Evolutionary conservation across 2,329 filamentous ascomycete species (phyloP).

Genomic region (Ophiosphaerella korrae): DNA sequence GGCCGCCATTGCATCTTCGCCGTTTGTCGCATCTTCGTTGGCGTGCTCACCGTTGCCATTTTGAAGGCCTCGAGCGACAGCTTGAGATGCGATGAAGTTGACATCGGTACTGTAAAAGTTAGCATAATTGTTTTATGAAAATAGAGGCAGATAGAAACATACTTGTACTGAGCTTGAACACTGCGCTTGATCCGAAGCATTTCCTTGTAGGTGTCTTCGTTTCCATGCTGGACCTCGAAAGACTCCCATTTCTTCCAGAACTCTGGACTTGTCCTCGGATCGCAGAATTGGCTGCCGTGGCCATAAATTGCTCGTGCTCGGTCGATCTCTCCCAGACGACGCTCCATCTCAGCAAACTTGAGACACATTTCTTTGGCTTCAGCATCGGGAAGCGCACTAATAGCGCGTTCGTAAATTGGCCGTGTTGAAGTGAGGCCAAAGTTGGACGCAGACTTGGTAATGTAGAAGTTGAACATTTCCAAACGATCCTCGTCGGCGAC

Average conservation of each 20-base stretch:
- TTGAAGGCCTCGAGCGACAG: slow-evolving; percentile 78
- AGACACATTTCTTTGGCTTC: slow-evolving; percentile 98
- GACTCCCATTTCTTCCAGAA: slow-evolving; percentile 98
- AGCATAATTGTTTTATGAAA: slow-evolving; percentile 27
- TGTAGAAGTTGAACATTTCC: slow-evolving; percentile 99
- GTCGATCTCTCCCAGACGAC: slow-evolving; percentile 89
- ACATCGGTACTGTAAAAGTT: slow-evolving; percentile 75
- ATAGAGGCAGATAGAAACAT: slow-evolving; percentile 37
- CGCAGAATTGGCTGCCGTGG: slow-evolving; percentile 95
- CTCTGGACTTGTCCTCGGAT: slow-evolving; percentile 83
- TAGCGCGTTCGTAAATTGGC: slow-evolving; percentile 94
- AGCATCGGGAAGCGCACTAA: slow-evolving; percentile 86
- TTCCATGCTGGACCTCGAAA: slow-evolving; percentile 97
- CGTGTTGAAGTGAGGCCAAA: slow-evolving; percentile 94
- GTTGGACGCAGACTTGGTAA: slow-evolving; percentile 97
- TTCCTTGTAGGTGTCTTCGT: slow-evolving; percentile 99
- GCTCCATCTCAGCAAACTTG: slow-evolving; percentile 97
- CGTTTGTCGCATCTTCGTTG: slow-evolving; percentile 51
- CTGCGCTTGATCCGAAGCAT: slow-evolving; percentile 98
- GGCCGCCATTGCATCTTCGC: slow-evolving; percentile 83
- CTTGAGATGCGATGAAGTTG: slow-evolving; percentile 96
- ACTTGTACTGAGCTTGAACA: slow-evolving; percentile 96
- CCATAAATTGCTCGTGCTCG: slow-evolving; percentile 94
- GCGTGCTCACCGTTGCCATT: slow-evolving; percentile 53
- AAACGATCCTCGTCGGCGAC: slow-evolving; percentile 93